phyloP scores from a whole-genome alignment of 495 filamentous ascomycete species.

The Penicillium pancosmium region DNA sequence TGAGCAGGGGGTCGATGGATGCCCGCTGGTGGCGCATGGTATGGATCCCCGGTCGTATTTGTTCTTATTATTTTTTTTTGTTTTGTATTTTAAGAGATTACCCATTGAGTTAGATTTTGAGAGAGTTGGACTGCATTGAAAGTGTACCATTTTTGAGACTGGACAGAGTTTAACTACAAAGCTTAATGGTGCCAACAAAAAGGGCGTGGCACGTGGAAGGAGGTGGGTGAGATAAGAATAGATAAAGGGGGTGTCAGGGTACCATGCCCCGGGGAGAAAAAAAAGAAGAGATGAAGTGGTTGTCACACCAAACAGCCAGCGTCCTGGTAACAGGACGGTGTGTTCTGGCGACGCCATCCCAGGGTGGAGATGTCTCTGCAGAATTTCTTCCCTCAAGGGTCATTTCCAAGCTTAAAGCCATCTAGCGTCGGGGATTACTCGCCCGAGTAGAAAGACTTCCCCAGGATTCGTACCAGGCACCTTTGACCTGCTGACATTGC shows the following conservation, averaged over 20 bases:
- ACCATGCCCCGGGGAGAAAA: not conserved
- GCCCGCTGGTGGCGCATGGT: not conserved
- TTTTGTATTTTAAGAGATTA: not conserved
- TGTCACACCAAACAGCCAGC: constrained; percentile 44
- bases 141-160: too few relatives aligned
- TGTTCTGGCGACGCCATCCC: constrained; percentile 61
- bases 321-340: constrained; percentile 53
- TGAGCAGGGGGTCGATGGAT: not conserved
- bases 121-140: too few relatives aligned
- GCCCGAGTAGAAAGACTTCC: constrained; percentile 59
- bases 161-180: not conserved
- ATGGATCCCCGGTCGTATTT: not conserved
- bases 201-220: too few relatives aligned
- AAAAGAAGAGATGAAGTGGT: constrained; percentile 28
- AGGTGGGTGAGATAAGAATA: too few relatives aligned
- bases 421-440: constrained; percentile 63
- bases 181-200: not conserved
- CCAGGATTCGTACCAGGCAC: constrained; percentile 65
- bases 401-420: constrained; percentile 62
- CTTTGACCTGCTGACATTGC: constrained; percentile 43
- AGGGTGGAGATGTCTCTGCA: constrained; percentile 65
- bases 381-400: constrained; percentile 68
- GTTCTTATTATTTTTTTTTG: not conserved
- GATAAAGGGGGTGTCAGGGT: too few relatives aligned
- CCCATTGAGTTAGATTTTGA: not conserved